Percentiles rank a stretch among this genome's conserved stretches.
Evolutionary conservation across 2,329 filamentous ascomycete genomes (phyloP).

Genomic region (Microcera coccophila): DNA sequence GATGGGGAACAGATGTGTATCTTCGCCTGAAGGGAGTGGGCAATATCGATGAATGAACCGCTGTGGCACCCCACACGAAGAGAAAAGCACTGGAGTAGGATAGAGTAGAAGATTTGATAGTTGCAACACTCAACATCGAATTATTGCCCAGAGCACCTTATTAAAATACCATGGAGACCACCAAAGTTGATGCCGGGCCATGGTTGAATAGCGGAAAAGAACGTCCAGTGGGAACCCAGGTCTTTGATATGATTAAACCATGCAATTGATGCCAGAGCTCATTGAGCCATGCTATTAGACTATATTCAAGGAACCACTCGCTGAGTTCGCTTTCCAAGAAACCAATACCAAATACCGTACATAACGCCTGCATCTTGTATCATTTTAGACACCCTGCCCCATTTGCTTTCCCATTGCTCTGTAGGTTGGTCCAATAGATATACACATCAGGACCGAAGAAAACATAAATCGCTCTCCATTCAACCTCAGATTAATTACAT

Average conservation of each 20-base stretch:
- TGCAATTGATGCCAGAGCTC: no score
- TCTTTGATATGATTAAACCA: no score
- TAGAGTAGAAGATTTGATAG: not conserved
- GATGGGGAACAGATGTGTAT: conserved; percentile 79
- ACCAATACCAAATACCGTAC: conserved; percentile 22
- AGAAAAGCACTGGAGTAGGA: not conserved
- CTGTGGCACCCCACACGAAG: not conserved
- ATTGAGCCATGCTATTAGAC: no score
- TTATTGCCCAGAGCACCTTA: not conserved
- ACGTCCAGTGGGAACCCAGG: no score
- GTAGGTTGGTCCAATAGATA: no score
- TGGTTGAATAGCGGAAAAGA: conserved; percentile 4
- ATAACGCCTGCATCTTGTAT: conserved; percentile 8
- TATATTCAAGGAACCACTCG: conserved; percentile 24
- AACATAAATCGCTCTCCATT: conserved; percentile 2
- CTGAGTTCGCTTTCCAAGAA: not conserved
- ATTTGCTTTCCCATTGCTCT: no score
- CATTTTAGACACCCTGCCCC: conserved; percentile 14
- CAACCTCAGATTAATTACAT: conserved; percentile 57
- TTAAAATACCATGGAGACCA: conserved; percentile 3
- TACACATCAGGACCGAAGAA: conserved; percentile 23
- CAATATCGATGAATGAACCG: conserved; percentile 40
- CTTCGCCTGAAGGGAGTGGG: conserved; percentile 61
- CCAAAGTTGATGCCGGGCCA: not conserved
- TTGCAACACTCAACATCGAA: not conserved